A percentile compares a stretch with the other conserved stretches of the same genome.
Conservation (phyloP, 2,329 filamentous ascomycete genomes). For the Dactylellina haptotyla region DNA sequence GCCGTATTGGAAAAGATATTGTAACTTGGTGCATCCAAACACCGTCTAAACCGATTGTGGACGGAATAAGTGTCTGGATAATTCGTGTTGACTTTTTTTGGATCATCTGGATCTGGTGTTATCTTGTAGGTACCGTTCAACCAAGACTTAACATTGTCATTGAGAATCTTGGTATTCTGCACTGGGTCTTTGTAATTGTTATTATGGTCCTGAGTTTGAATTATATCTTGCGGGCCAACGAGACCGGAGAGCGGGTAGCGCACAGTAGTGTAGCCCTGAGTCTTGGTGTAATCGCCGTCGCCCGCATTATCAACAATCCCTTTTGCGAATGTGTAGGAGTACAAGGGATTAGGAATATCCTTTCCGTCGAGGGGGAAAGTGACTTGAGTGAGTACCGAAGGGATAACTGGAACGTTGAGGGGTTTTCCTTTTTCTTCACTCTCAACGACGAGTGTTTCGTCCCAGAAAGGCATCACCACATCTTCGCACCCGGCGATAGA, state of each 20-base stretch:
- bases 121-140: conserved; percentile 24
- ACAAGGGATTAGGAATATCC: conserved; percentile 56
- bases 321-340: conserved; percentile 56
- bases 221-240: conserved; percentile 45
- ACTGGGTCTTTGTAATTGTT: neutral
- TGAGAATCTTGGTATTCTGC: neutral
- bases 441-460: conserved; percentile 9
- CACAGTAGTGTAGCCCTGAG: conserved; percentile 55
- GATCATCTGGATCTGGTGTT: conserved; percentile 14
- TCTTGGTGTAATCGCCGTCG: conserved; percentile 55
- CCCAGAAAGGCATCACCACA: conserved; percentile 57
- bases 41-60: conserved; percentile 47
- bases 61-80: conserved; percentile 39
- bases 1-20: conserved; percentile 60
- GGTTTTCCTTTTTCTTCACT: neutral
- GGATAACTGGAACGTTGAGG: conserved; percentile 3
- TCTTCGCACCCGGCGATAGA: conserved; percentile 29
- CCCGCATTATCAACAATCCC: conserved; percentile 45
- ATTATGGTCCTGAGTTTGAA: conserved; percentile 46
- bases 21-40: conserved; percentile 60
- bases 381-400: conserved; percentile 29
- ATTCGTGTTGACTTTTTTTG: neutral
- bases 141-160: conserved; percentile 17
- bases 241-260: conserved; percentile 58
- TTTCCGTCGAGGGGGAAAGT: conserved; percentile 16